Evolutionary conservation across 495 filamentous ascomycete genomes (phyloP), one percentile per base, ranked within the genome.

Genomic region (Cryomyces antarcticus): DNA sequence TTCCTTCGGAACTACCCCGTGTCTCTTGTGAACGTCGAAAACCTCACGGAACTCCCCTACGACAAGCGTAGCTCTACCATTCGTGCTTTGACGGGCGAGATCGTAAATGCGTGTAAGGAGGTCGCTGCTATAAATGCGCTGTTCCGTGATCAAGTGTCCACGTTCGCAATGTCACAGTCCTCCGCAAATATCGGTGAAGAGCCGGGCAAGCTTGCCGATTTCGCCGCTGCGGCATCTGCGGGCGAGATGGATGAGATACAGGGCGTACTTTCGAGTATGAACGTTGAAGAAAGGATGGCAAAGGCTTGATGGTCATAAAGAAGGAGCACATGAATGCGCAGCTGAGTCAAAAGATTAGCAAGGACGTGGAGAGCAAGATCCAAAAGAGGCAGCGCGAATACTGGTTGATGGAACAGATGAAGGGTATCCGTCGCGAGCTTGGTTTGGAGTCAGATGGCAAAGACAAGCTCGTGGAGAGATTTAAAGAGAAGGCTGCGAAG

Each of bases 341-440:
- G 56, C 70, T 99, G 4, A 87, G 94, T 53, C 84, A 80, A 29
- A 96, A 95, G 67, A 99, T 99, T 38, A 84, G 83, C 37, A 96
- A 94, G 62, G 89, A 99, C 55, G 89, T 99, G 24, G 92, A 99
- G 59, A 80, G 70, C 47, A 94, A 93, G 63, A 99, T 99, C 45
- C 87, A 92, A 52, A 95, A 96, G 63, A 78, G 89, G 7, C 89
- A 99, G 56, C 77, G 89, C 29, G 92, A 99, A 54, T 99, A 99
- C 64, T 99, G 84, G 83, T 65, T 99, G 13, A 88, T 89, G 83
- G 89, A 99, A 59, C 92, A 99, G 54, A 92, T 96, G 87, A 96
- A 95, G 63, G 92, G 85, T n/a, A 96, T 99, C 53, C 77, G 81
- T 46, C 70, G 88, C 42, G 92, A 99, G 57, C 70, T 99, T 17